phyloP scores from a whole-genome alignment of 805 yeast species.

The Torulaspora quercuum region DNA sequence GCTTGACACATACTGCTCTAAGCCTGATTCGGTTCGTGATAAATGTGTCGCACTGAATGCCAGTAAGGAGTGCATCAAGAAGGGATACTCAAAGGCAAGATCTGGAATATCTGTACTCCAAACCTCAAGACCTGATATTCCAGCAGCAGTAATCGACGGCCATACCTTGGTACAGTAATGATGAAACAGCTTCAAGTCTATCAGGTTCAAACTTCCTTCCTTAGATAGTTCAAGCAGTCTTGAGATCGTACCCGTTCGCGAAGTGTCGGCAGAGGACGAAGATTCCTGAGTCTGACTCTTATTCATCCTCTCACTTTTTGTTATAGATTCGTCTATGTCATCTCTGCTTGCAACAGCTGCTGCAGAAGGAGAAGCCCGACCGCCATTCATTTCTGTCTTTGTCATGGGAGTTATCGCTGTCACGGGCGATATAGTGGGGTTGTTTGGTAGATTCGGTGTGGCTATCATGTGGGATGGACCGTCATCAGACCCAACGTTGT shows the following conservation, averaged over 20 bases:
- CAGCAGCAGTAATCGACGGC: constrained; percentile 84
- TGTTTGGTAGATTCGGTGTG: constrained; percentile 25
- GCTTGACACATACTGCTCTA: constrained; percentile 75
- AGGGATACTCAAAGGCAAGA: constrained; percentile 83
- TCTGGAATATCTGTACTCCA: constrained; percentile 89
- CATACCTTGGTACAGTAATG: constrained; percentile 85
- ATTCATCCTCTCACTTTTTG: constrained; percentile 17
- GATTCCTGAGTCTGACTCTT: constrained; percentile 21
- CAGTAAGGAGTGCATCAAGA: constrained; percentile 84
- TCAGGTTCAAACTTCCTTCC: constrained; percentile 51
- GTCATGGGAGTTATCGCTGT: constrained; percentile 28
- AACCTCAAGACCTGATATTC: constrained; percentile 72
- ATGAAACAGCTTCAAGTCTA: constrained; percentile 78
- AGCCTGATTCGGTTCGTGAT: constrained; percentile 68
- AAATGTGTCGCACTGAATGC: constrained; percentile 93
- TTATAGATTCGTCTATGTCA: constrained; percentile 9
- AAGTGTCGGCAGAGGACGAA: constrained; percentile 12
- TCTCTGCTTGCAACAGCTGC: constrained; percentile 19
- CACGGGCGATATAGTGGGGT: constrained; percentile 29
- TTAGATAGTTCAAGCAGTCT: constrained; percentile 27
- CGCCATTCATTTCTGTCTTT: constrained; percentile 14
- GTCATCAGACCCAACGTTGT: constrained; percentile 5
- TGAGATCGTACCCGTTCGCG: constrained; percentile 20
- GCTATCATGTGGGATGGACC: constrained; percentile 15
- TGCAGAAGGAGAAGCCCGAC: constrained; percentile 19